These are phyloP conservation scores for Exophiala mesophila DNA, from an alignment of 2,329 filamentous ascomycete species.

Conservation along the genomic window DNA sequence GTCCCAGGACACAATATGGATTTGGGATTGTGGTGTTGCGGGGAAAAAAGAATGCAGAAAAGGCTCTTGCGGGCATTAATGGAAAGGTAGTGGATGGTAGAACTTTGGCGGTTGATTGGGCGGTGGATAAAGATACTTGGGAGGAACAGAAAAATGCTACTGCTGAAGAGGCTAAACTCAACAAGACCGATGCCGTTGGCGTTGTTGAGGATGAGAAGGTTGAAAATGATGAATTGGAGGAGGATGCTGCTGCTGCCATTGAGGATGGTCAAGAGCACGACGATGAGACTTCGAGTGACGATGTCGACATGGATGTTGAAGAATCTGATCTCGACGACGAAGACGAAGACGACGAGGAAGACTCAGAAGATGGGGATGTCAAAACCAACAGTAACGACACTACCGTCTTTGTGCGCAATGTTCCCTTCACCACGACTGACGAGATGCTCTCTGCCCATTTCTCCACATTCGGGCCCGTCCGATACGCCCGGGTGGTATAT, in stretches of 20 bases:
- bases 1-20: slow-evolving; percentile 64
- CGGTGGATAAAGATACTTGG: slow-evolving; percentile 87
- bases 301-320: slow-evolving; percentile 35
- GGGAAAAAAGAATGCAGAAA: slow-evolving; percentile 85
- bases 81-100: slow-evolving; percentile 86
- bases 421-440: slow-evolving; percentile 84
- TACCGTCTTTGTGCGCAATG: slow-evolving; percentile 87
- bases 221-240: neutral
- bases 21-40: slow-evolving; percentile 91
- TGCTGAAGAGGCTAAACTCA: too few species aligned
- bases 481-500: slow-evolving; percentile 87
- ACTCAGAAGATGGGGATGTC: slow-evolving; percentile 41
- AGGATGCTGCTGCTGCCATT: slow-evolving; percentile 31
- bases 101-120: slow-evolving; percentile 90
- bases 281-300: slow-evolving; percentile 40
- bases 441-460: slow-evolving; percentile 81
- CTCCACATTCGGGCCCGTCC: slow-evolving; percentile 74
- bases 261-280: slow-evolving; percentile 36
- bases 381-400: slow-evolving; percentile 42
- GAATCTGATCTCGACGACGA: slow-evolving; percentile 33
- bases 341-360: slow-evolving; percentile 39
- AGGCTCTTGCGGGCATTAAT: slow-evolving; percentile 77
- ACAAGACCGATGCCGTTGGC: too few species aligned
- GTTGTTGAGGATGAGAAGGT: slow-evolving; percentile 2
- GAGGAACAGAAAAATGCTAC: slow-evolving; percentile 53